Evolutionary conservation across 2,329 filamentous ascomycete genomes (phyloP).

Genomic region (Clarireedia paspali): DNA sequence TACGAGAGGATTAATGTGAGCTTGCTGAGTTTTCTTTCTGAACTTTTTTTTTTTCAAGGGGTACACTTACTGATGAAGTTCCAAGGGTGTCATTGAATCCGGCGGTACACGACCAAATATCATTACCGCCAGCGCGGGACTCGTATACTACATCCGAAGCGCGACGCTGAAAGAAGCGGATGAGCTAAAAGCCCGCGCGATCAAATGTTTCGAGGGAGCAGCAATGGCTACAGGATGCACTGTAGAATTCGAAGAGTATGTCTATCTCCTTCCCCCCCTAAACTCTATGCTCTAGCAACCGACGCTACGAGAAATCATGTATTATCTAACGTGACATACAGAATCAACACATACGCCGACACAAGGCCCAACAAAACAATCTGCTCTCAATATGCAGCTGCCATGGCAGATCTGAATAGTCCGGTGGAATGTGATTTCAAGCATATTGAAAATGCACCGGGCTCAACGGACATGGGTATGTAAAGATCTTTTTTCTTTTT

Average conservation of each 20-base stretch:
- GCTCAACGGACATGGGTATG: slow-evolving; percentile 26
- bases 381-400: slow-evolving; percentile 14
- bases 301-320: no score
- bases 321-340: background rate
- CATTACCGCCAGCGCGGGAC: slow-evolving; percentile 23
- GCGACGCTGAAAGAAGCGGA: slow-evolving; percentile 14
- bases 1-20: slow-evolving; percentile 32
- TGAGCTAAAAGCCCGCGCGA: slow-evolving; percentile 13
- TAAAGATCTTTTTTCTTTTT: no score
- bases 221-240: slow-evolving; percentile 21
- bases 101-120: slow-evolving; percentile 34
- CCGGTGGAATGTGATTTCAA: slow-evolving; percentile 10
- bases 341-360: slow-evolving; percentile 19
- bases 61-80: background rate
- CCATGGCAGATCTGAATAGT: slow-evolving; percentile 13
- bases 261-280: background rate
- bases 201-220: slow-evolving; percentile 22
- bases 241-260: slow-evolving; percentile 28
- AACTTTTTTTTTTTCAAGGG: background rate
- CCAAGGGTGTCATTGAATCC: slow-evolving; percentile 8
- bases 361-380: slow-evolving; percentile 15
- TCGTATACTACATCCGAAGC: slow-evolving; percentile 18
- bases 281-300: no score
- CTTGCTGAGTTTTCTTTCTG: slow-evolving; percentile 21
- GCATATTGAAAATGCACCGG: slow-evolving; percentile 9